A percentile compares a stretch with the other conserved stretches of the same genome.
These are phyloP conservation scores for Avicennia marina DNA, from an alignment of 257 asterid species.

Conservation along the genomic window DNA sequence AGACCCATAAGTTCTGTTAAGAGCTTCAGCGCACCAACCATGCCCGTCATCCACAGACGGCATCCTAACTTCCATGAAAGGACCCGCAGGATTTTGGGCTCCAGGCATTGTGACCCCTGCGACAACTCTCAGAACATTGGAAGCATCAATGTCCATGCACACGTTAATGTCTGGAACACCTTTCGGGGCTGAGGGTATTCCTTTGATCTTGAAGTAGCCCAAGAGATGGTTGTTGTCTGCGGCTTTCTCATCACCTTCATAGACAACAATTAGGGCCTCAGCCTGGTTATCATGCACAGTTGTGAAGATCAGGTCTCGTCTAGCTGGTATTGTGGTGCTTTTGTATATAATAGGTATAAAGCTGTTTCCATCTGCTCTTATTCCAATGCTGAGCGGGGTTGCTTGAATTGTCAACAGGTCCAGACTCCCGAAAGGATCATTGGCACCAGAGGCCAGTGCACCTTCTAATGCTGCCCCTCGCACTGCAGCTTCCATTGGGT, in stretches of 20 bases:
- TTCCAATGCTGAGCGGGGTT: neutral
- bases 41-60: constrained; percentile 15
- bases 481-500: constrained; percentile 7
- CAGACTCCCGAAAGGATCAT: constrained; percentile 3
- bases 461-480: constrained; percentile 6
- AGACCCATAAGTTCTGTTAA: constrained; percentile 49
- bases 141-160: neutral
- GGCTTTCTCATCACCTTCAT: constrained; percentile 52
- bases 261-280: constrained; percentile 67
- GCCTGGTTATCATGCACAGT: constrained; percentile 54
- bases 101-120: neutral
- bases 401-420: constrained; percentile 3
- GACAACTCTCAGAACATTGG: neutral
- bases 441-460: neutral
- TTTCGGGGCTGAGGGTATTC: constrained; percentile 70
- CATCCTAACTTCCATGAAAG: constrained; percentile 3
- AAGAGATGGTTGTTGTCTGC: constrained; percentile 62
- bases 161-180: constrained; percentile 76
- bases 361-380: neutral
- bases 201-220: constrained; percentile 35
- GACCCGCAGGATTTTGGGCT: neutral
- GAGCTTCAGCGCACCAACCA: constrained; percentile 85
- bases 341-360: neutral
- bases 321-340: neutral
- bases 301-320: constrained; percentile 3